Base-by-base conservation (phyloP, 768 basidiomycete genomes). In the Lactarius vividus region DNA sequence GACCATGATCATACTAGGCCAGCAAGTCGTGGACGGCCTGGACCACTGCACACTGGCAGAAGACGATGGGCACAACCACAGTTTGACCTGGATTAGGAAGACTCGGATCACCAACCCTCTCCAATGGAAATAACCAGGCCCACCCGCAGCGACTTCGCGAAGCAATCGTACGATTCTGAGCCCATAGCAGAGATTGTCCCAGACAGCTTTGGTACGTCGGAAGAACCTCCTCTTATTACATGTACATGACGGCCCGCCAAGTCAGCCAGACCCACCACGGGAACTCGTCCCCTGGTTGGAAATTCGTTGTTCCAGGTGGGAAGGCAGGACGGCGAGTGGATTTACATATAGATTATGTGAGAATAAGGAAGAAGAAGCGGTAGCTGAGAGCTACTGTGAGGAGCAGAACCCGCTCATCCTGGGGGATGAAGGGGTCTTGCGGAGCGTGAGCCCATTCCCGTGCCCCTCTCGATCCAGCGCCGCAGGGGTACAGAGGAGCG, bases 71-170 rank as follows among this genome's bases (percentile, higher is more conserved):
- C 59, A 65, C 37, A 55, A 57, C 29, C 49, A 40, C 35, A n/a
- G 42, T 28, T n/a, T 7, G 37, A 23, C 61, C 61, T 52, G 42
- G 56, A 49, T 13, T 33, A 40, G 49, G 46, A 6, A 57, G 23
- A 33, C 18, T 31, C 4, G n/a, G 46, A 26, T 52, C 49, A 46
- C 23, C 8, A 52, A 80, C 57, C 40, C 83, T 88, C 88, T 79
- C 70, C 91, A 56, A 11, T 35, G 40, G 56, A 52, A 44, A 61
- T 49, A 20, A 53, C 18, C 13, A 35, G 40, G 35, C 49, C 49
- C 16, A 9, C 49, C 49, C 39, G 57, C 56, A 52, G 46, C 11
- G 7, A 42, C 46, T 49, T 61, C 55, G 13, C 55, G n/a, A 49
- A 39, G 37, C 23, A 46, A 46, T 28, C 28, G 20, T 37, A 26